phyloP scores from a whole-genome alignment of 345 rosid genomes.

The Acer yangbiense region DNA sequence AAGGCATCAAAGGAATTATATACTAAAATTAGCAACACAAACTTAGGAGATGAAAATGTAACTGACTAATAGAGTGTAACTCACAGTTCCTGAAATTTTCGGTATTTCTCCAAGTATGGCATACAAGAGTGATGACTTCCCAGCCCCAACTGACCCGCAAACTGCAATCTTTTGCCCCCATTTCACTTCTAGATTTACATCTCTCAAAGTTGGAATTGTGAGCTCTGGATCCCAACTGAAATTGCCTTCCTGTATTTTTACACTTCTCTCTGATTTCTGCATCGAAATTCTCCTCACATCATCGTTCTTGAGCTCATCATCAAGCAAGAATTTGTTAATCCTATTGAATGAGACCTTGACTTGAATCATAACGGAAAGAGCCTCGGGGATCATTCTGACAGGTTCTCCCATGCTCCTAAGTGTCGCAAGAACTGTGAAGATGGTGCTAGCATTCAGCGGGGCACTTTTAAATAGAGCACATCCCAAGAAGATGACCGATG shows the following conservation, averaged over 20 bases:
- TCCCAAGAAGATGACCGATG: constrained; percentile 63
- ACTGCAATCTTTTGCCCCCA: background rate
- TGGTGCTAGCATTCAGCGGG: constrained; percentile 68
- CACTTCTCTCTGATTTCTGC: background rate
- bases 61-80: background rate
- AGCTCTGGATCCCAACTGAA: constrained; percentile 33
- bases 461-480: constrained; percentile 58
- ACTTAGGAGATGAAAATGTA: background rate
- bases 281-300: background rate
- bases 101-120: constrained; percentile 14
- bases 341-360: constrained; percentile 64
- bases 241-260: background rate
- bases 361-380: constrained; percentile 68
- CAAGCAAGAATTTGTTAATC: constrained; percentile 48
- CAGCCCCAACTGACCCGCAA: background rate
- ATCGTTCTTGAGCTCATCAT: background rate
- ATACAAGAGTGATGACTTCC: constrained; percentile 39
- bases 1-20: too few species aligned
- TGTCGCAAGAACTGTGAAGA: constrained; percentile 74
- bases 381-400: constrained; percentile 69
- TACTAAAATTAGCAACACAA: constrained; percentile 6
- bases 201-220: constrained; percentile 35
- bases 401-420: constrained; percentile 67
- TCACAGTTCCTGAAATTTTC: background rate
- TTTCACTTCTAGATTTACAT: constrained; percentile 17